These are phyloP conservation scores for Ziziphus jujuba DNA, from an alignment of 306 rosid genomes.

Conservation along the genomic window DNA sequence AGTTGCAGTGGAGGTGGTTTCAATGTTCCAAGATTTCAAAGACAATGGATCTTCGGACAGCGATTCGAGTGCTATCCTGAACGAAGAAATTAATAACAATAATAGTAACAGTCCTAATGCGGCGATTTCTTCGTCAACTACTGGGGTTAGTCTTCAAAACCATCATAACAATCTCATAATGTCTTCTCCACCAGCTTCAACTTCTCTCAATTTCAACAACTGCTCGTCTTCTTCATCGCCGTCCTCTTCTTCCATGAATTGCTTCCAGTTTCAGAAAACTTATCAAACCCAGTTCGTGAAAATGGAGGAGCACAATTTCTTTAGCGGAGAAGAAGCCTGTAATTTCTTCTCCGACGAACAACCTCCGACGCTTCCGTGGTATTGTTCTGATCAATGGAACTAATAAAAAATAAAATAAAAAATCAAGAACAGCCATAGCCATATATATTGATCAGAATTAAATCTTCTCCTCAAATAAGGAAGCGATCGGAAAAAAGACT, in stretches of 20 bases:
- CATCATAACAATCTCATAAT: constrained; percentile 37
- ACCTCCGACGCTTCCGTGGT: constrained; percentile 89
- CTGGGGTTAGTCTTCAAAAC: constrained; percentile 41
- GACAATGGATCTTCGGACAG: constrained; percentile 84
- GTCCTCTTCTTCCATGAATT: constrained; percentile 39
- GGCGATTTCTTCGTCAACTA: constrained; percentile 45
- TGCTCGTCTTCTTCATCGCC: constrained; percentile 40
- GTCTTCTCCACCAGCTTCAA: constrained; percentile 42
- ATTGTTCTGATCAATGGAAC: constrained; percentile 67
- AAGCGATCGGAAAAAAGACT: neutral
- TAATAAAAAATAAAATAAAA: constrained; percentile 12
- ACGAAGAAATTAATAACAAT: constrained; percentile 59
- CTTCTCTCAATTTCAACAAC: constrained; percentile 41
- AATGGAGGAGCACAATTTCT: constrained; percentile 91
- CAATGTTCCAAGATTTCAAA: constrained; percentile 59
- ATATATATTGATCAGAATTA: neutral
- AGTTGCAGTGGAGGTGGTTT: constrained; percentile 26
- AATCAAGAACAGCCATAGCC: constrained; percentile 2
- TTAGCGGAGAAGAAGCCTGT: constrained; percentile 76
- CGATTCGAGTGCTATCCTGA: constrained; percentile 85
- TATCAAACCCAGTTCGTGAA: constrained; percentile 67
- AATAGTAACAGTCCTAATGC: constrained; percentile 52
- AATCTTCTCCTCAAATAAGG: constrained; percentile 7
- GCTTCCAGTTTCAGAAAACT: constrained; percentile 61
- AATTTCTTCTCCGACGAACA: constrained; percentile 90